A percentile compares a stretch with the other conserved stretches of the same genome.
Evolutionary conservation across 2,329 filamentous ascomycete species (phyloP).

Genomic region (Raffaelea arxii): DNA sequence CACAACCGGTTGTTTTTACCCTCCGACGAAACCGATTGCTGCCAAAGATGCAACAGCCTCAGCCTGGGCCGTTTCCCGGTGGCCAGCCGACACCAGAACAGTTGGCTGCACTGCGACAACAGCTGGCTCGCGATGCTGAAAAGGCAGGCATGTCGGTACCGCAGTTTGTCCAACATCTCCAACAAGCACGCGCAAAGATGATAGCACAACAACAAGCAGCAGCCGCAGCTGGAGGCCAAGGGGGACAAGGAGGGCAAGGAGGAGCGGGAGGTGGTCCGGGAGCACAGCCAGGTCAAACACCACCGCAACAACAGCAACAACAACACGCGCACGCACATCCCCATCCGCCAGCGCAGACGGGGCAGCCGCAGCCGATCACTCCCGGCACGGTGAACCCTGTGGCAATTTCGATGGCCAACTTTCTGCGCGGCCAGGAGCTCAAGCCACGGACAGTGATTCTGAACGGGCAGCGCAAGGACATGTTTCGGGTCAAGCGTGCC

Average conservation of each 20-base stretch:
- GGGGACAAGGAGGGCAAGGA: conserved; percentile 6
- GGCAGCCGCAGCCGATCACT: conserved; percentile 56
- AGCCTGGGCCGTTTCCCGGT: conserved; percentile 18
- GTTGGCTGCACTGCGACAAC: conserved; percentile 72
- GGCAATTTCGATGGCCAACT: conserved; percentile 81
- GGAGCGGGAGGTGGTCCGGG: background rate
- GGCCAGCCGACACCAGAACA: conserved; percentile 68
- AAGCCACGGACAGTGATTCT: conserved; percentile 88
- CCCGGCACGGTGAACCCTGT: conserved; percentile 80
- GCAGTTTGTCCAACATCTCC: conserved; percentile 67
- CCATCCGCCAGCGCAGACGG: conserved; percentile 29
- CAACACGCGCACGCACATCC: conserved; percentile 17
- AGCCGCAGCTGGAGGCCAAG: conserved; percentile 3
- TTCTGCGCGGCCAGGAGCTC: conserved; percentile 71
- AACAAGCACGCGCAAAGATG: conserved; percentile 43
- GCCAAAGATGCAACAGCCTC: conserved; percentile 17
- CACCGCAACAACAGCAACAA: conserved; percentile 28
- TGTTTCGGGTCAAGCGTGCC: conserved; percentile 97
- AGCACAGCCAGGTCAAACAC: conserved; percentile 13
- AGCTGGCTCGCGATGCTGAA: conserved; percentile 72
- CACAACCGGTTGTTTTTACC: too few relatives aligned
- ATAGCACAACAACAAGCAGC: conserved; percentile 29
- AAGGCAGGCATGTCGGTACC: conserved; percentile 78
- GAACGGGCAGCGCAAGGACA: conserved; percentile 93
- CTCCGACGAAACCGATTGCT: too few relatives aligned